phyloP scores from a whole-genome alignment of 2,329 filamentous ascomycete species.

The Corinectria fuckeliana region DNA sequence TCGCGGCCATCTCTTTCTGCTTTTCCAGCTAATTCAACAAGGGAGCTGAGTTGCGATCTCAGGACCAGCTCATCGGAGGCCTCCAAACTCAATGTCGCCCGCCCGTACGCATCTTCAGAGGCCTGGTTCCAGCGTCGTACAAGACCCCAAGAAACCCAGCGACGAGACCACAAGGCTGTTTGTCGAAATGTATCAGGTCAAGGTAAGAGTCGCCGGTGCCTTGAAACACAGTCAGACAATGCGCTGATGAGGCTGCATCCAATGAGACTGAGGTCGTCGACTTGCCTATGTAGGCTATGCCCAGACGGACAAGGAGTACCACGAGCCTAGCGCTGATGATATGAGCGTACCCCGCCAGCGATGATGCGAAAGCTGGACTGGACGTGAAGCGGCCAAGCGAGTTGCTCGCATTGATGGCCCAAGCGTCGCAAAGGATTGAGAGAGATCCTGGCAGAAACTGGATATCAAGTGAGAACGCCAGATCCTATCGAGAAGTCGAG shows the following conservation, averaged over 20 bases:
- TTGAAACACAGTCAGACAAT: slow-evolving; percentile 12
- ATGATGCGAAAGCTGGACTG: slow-evolving; percentile 4
- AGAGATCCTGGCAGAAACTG: not conserved
- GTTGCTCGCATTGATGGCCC: not conserved
- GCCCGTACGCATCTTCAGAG: slow-evolving; percentile 5
- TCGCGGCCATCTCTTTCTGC: not conserved
- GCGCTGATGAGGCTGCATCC: slow-evolving; percentile 2
- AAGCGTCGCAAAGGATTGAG: not conserved
- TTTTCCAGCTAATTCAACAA: not conserved
- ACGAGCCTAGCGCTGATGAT: slow-evolving; percentile 15
- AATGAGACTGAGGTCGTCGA: slow-evolving; percentile 1
- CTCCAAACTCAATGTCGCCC: not conserved
- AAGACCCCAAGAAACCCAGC: not conserved
- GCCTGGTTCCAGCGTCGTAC: no score
- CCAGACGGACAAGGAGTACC: not conserved
- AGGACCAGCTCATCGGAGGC: not conserved
- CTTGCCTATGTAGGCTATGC: no score
- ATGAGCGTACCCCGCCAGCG: slow-evolving; percentile 7
- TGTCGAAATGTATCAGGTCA: not conserved
- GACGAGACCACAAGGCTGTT: not conserved
- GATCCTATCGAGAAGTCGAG: not conserved
- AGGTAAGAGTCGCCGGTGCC: not conserved
- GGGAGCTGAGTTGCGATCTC: not conserved
- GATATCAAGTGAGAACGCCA: not conserved
- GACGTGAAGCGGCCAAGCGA: not conserved